Percentiles rank a stretch among this genome's conserved stretches.
Conservation (phyloP, 371 early-diverging fungal genomes). For the Circinella minor region DNA sequence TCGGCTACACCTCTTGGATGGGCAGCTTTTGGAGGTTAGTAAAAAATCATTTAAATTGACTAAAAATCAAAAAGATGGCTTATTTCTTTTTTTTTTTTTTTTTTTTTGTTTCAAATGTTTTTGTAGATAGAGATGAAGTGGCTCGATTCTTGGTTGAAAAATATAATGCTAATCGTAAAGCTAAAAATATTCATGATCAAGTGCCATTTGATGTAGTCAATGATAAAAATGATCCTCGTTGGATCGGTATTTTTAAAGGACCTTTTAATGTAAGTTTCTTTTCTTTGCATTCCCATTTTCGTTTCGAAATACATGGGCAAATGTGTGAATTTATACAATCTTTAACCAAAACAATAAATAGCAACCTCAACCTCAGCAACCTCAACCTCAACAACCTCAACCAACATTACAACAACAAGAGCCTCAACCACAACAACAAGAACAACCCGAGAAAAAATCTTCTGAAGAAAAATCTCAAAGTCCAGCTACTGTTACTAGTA, state of each 20-base stretch:
- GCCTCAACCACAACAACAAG: too few relatives aligned
- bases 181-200: conserved; percentile 73
- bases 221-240: conserved; percentile 63
- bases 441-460: background rate
- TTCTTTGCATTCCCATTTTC: too few relatives aligned
- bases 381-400: too few relatives aligned
- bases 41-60: background rate
- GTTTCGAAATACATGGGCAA: too few relatives aligned
- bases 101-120: background rate
- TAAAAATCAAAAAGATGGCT: too few relatives aligned
- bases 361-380: too few relatives aligned
- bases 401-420: too few relatives aligned
- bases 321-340: too few relatives aligned
- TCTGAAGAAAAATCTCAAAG: background rate
- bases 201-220: conserved; percentile 74
- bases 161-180: conserved; percentile 67
- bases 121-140: conserved; percentile 42
- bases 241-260: conserved; percentile 53
- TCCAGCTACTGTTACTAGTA: background rate
- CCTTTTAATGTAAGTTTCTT: conserved; percentile 13
- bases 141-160: conserved; percentile 65
- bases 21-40: conserved; percentile 84
- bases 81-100: too few relatives aligned
- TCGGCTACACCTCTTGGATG: conserved; percentile 86
- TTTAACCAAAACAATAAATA: too few relatives aligned